These are phyloP conservation scores for Oxytropis ochrocephala DNA, from an alignment of 306 rosid species.

Conservation along the genomic window DNA sequence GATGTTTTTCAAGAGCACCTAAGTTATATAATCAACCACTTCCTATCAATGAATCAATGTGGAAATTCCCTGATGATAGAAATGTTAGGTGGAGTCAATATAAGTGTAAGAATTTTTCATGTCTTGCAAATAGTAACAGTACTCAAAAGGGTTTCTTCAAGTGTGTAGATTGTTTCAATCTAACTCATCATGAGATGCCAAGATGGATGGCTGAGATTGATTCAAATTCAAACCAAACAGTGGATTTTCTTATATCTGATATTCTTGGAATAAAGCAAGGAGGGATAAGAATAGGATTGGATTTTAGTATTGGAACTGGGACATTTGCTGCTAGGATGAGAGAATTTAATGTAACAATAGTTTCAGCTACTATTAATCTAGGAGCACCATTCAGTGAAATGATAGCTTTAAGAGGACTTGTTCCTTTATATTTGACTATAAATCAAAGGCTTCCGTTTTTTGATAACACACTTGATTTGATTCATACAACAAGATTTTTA, in stretches of 20 bases:
- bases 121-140: slow-evolving; percentile 39
- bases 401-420: slow-evolving; percentile 71
- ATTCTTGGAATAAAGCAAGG: slow-evolving; percentile 50
- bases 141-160: slow-evolving; percentile 60
- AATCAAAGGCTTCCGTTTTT: slow-evolving; percentile 73
- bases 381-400: slow-evolving; percentile 80
- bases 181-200: slow-evolving; percentile 51
- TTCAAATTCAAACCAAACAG: slow-evolving; percentile 12
- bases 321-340: slow-evolving; percentile 76
- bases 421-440: slow-evolving; percentile 60
- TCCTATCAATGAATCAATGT: slow-evolving; percentile 44
- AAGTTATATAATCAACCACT: slow-evolving; percentile 44
- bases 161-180: slow-evolving; percentile 71
- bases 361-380: slow-evolving; percentile 54
- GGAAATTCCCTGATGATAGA: slow-evolving; percentile 67
- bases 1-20: slow-evolving; percentile 62
- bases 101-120: slow-evolving; percentile 59
- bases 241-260: slow-evolving; percentile 52
- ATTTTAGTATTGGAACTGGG: slow-evolving; percentile 75
- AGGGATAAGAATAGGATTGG: slow-evolving; percentile 64
- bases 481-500: slow-evolving; percentile 71
- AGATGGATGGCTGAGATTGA: slow-evolving; percentile 45
- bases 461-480: slow-evolving; percentile 67
- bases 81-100: slow-evolving; percentile 74
- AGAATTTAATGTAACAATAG: slow-evolving; percentile 58